These are phyloP conservation scores for Seminavis robusta DNA, from an alignment of 108 stramenopile species.

Conservation along the genomic window DNA sequence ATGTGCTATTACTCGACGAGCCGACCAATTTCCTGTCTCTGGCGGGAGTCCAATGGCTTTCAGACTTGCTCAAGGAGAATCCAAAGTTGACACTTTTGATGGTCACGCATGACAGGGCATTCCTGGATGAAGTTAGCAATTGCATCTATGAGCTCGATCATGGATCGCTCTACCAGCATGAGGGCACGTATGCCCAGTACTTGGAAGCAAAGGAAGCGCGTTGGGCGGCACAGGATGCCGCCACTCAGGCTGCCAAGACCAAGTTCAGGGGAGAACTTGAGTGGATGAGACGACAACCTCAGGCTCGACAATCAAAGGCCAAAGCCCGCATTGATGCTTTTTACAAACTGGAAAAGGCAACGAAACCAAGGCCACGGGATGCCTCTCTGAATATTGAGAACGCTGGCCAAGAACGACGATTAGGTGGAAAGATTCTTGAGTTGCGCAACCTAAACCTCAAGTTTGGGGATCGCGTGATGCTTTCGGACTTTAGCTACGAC, in stretches of 20 bases:
- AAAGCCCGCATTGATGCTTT: slow-evolving; percentile 77
- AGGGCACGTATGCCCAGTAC: slow-evolving; percentile 64
- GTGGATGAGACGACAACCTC: slow-evolving; percentile 88
- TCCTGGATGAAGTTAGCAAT: slow-evolving; percentile 90
- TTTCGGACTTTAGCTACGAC: slow-evolving; percentile 79
- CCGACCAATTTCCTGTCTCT: slow-evolving; percentile 96
- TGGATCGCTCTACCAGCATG: slow-evolving; percentile 66
- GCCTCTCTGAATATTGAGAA: slow-evolving; percentile 45
- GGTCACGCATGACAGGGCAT: slow-evolving; percentile 96
- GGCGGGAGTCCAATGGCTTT: slow-evolving; percentile 92
- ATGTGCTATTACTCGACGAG: slow-evolving; percentile 78
- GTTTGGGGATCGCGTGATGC: slow-evolving; percentile 64
- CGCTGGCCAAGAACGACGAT: slow-evolving; percentile 29
- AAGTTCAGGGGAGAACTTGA: slow-evolving; percentile 64
- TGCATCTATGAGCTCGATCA: slow-evolving; percentile 75
- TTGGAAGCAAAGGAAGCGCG: slow-evolving; percentile 69
- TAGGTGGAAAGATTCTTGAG: slow-evolving; percentile 61
- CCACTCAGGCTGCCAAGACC: slow-evolving; percentile 50
- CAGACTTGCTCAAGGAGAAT: slow-evolving; percentile 57
- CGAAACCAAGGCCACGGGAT: slow-evolving; percentile 68
- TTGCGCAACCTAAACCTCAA: slow-evolving; percentile 58
- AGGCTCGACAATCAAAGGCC: slow-evolving; percentile 48
- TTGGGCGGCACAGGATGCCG: slow-evolving; percentile 69
- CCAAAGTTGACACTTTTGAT: slow-evolving; percentile 86
- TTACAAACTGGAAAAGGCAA: slow-evolving; percentile 75